Conservation (phyloP, 2,329 filamentous ascomycete genomes). For the Pleomassaria siparia region DNA sequence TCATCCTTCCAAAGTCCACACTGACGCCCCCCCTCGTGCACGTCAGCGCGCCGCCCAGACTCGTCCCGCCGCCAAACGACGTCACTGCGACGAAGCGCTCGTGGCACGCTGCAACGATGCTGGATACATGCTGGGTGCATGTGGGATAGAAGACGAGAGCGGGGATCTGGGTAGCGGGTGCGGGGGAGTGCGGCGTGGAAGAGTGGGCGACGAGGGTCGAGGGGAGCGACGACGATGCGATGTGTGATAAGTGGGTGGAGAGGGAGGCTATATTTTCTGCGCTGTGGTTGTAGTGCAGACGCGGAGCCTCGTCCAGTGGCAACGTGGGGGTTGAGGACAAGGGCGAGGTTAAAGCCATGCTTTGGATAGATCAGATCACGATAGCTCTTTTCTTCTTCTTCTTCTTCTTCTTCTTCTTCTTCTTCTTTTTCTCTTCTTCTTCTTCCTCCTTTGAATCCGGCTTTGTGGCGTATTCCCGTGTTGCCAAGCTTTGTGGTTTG, state of each 20-base stretch:
- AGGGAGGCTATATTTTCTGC: conserved; percentile 12
- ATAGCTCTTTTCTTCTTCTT: too few relatives aligned
- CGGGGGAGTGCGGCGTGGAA: conserved; percentile 26
- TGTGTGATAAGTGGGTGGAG: conserved; percentile 1
- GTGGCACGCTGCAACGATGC: conserved; percentile 83
- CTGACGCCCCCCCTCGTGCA: conserved; percentile 79
- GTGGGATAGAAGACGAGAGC: conserved; percentile 69
- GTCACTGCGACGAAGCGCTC: conserved; percentile 77
- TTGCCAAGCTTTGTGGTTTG: too few relatives aligned
- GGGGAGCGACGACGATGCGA: conserved; percentile 14
- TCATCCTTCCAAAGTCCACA: conserved; percentile 82
- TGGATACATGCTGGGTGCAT: conserved; percentile 75
- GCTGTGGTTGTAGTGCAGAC: conserved; percentile 17
- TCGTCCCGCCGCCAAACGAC: conserved; percentile 82
- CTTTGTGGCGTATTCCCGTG: too few relatives aligned
- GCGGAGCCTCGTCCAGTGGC: conserved; percentile 7
- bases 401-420: too few relatives aligned
- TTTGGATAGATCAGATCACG: too few relatives aligned
- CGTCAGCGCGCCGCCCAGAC: conserved; percentile 82
- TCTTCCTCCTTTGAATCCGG: too few relatives aligned
- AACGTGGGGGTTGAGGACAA: conserved; percentile 11
- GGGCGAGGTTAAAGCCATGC: neutral
- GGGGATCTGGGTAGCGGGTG: conserved; percentile 37
- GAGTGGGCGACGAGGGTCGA: conserved; percentile 17
- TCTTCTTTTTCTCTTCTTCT: too few relatives aligned